Base-by-base conservation (phyloP, 2,329 filamentous ascomycete species). In the Xylaria sp. region DNA sequence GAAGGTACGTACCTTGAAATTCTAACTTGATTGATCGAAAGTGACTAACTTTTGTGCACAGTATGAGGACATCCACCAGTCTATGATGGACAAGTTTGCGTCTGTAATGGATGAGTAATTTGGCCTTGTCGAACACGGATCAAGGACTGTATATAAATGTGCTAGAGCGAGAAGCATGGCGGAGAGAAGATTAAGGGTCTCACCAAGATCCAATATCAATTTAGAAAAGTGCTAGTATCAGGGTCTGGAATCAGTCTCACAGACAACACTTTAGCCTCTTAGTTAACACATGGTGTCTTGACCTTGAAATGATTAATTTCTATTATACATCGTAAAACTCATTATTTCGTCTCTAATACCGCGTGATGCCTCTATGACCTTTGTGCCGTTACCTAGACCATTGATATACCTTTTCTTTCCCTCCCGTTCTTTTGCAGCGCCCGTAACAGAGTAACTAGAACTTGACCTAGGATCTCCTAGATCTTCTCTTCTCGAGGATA, bases 71-170 rank as follows among this genome's bases (percentile, higher is more conserved):
- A 89, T 98, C 75, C 87, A 96, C 76, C 93, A 97, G 83, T 86
- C 89, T 76, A 95, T 99, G 94, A 90, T 92, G 75, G 96, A 99
- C 84, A 97, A 97, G 85, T 99, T 99, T 83, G 96, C 96, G 58
- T 91, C 94, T 47, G 95, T 99, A 69, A 89, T 93, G 80, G 96
- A 99, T 82, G 95, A 98, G 88, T 99, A 94, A 81, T 64, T 45
- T 55, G 36, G 17, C 47, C 36, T 64, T 60, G 61, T 54, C 59
- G 12, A n/a, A 42, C 19, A 32, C 39, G 54, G 42, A 61, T 53
- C 21, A 58, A 47, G 65, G 47, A 57, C 56, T 59, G 53, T 71
- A 69, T 61, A 69, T 64, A 69, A 39, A 32, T 17, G 32, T 27
- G 60, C 12, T 17, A 61, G 34, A n/a, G n/a, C n/a, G n/a, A 36